phyloP scores from a whole-genome alignment of 345 rosid species.

The Eucalyptus marginata region DNA sequence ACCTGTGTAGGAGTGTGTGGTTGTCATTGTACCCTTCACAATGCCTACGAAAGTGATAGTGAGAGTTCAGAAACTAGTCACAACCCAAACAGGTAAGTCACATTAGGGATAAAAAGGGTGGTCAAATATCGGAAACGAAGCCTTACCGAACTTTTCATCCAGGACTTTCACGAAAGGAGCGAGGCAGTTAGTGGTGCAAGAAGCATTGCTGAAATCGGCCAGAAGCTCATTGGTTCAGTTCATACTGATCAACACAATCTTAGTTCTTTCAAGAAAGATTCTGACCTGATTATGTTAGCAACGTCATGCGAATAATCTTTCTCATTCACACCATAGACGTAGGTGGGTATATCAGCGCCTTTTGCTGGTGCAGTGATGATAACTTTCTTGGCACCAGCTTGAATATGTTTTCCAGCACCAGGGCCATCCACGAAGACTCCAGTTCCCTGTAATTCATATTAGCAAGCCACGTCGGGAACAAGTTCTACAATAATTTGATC shows the following conservation, averaged over 20 bases:
- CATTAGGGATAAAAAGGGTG: neutral
- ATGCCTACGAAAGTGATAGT: conserved; percentile 39
- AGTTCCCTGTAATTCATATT: conserved; percentile 46
- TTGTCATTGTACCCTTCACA: conserved; percentile 98
- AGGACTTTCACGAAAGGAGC: conserved; percentile 88
- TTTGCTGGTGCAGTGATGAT: conserved; percentile 97
- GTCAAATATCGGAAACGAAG: neutral
- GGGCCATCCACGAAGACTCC: conserved; percentile 99
- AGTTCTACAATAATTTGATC: neutral
- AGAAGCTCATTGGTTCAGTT: neutral
- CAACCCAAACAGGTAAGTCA: neutral
- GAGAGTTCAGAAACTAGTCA: neutral
- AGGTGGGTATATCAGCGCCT: conserved; percentile 97
- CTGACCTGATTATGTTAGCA: conserved; percentile 75
- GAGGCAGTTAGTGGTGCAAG: conserved; percentile 96
- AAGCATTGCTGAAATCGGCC: conserved; percentile 66
- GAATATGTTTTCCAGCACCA: conserved; percentile 97
- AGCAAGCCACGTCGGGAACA: neutral
- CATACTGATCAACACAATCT: neutral
- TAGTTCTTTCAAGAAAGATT: neutral
- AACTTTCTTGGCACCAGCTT: conserved; percentile 97
- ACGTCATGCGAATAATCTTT: conserved; percentile 67
- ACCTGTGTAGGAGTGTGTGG: conserved; percentile 97
- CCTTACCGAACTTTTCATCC: conserved; percentile 86
- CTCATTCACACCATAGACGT: conserved; percentile 91